A percentile compares a stretch with the other conserved stretches of the same genome.
Conservation (phyloP, 2,329 filamentous ascomycete species). For the Cordyceps cicadae region DNA sequence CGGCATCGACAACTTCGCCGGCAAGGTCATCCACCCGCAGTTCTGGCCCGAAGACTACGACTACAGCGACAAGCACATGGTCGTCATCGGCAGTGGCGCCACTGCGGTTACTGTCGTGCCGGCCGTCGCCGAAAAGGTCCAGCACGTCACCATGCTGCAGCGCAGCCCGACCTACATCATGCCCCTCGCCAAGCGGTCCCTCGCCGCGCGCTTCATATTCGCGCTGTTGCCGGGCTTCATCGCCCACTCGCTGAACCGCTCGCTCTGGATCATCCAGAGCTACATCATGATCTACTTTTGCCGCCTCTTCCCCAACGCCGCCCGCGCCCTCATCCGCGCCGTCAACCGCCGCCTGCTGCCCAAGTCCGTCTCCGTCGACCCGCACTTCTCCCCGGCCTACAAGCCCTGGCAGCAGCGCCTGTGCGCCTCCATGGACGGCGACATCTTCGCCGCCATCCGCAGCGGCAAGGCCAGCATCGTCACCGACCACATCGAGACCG, state of each 20-base stretch:
- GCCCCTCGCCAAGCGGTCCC: conserved; percentile 34
- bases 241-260: conserved; percentile 36
- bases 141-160: conserved; percentile 61
- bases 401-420: conserved; percentile 61
- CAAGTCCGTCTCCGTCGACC: conserved; percentile 35
- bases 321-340: conserved; percentile 35
- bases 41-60: conserved; percentile 64
- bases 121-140: conserved; percentile 47
- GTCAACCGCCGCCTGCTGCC: conserved; percentile 40
- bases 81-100: conserved; percentile 60
- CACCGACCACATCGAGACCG: conserved; percentile 37
- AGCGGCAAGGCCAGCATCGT: conserved; percentile 32
- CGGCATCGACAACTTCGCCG: conserved; percentile 29
- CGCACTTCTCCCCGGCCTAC: conserved; percentile 47
- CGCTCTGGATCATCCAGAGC: conserved; percentile 37
- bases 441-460: conserved; percentile 36
- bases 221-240: conserved; percentile 34
- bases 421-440: conserved; percentile 46
- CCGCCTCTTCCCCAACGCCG: conserved; percentile 37
- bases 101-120: conserved; percentile 61
- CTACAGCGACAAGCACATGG: conserved; percentile 54
- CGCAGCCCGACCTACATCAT: conserved; percentile 56
- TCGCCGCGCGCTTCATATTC: conserved; percentile 26
- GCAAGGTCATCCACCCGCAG: conserved; percentile 57
- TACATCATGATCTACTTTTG: conserved; percentile 39